Percentiles rank a stretch among this genome's conserved stretches.
These are phyloP conservation scores for Yamadazyma phyllophila DNA, from an alignment of 805 yeast genomes.

Conservation along the genomic window DNA sequence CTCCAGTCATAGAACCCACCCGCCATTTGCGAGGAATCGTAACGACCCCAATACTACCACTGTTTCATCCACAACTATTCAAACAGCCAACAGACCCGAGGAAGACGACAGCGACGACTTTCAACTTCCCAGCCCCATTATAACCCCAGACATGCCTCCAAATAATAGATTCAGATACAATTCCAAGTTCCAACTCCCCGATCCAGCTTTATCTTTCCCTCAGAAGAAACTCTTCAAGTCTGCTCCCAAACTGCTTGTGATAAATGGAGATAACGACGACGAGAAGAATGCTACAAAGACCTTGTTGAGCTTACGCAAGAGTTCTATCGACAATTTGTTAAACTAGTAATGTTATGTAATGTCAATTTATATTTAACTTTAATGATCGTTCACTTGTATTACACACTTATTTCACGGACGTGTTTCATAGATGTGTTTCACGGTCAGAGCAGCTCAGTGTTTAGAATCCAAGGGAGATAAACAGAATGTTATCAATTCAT, in stretches of 20 bases:
- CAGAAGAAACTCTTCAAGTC: constrained; percentile 31
- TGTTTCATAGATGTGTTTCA: too few relatives aligned
- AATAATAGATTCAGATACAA: constrained; percentile 9
- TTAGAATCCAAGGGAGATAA: too few relatives aligned
- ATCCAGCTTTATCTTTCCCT: constrained; percentile 35
- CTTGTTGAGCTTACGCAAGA: constrained; percentile 38
- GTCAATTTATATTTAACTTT: too few relatives aligned
- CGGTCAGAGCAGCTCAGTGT: too few relatives aligned
- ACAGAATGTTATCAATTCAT: too few relatives aligned
- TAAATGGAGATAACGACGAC: constrained; percentile 11
- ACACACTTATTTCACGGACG: too few relatives aligned
- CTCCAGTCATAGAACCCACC: not conserved
- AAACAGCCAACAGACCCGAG: not conserved
- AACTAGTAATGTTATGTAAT: constrained; percentile 20
- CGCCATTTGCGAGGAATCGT: constrained; percentile 5
- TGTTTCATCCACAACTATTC: not conserved
- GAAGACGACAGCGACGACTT: constrained; percentile 15
- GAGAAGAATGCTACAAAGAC: constrained; percentile 38
- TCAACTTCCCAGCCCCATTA: constrained; percentile 16
- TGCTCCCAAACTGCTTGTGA: constrained; percentile 23
- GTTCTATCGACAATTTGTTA: constrained; percentile 40
- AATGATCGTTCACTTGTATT: too few relatives aligned
- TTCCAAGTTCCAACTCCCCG: constrained; percentile 34
- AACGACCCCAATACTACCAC: not conserved
- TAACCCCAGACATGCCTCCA: constrained; percentile 18